Evolutionary conservation across 2,329 filamentous ascomycete genomes (phyloP), one percentile per base, ranked within the genome.

Genomic region (Chaetomium sp.): DNA sequence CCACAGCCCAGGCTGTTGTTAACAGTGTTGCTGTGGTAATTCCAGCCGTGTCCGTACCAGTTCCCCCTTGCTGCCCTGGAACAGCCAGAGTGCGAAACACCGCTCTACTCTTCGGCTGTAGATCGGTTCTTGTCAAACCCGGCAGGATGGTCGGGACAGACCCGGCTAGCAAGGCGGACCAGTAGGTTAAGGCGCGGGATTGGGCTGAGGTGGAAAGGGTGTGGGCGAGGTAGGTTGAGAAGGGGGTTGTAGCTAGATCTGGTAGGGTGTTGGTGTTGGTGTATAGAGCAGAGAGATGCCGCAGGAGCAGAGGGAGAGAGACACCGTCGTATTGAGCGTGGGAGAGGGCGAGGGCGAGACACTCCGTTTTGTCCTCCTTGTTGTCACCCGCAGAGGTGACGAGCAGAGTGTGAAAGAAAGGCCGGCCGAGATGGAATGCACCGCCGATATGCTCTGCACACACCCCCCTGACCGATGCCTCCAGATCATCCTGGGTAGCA

Each of bases 291-390:
- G 78, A 79, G 40, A 87, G 76, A 61, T 86, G 81, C 10, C 73
- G 74, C 53, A 87, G 77, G 11, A 87, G 75, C 7, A 75, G 70
- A 0, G 82, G 80, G 6, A 87, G 74, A 59, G 80, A 87, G 19
- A 87, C 82, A 58, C 85, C 85, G 60, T 88, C 85, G 64, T 87
- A 87, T 60, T 87, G 84, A 0, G 84, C 80, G 66, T 88, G 85
- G 0, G 84, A 87, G 55, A 88, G 78, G 52, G 83, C 79, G 64
- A 86, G 76, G 56, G 79, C 71, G 8, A 87, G 77, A 48, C 71
- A 75, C 8, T 69, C 72, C 27, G 66, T 60, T 38, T 56, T 61
- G 11, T 60, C 61, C 14, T 64, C 40, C 36, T 38, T 38, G 8
- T 38, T 38, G 8, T 38, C 37, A 9, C 37, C 37, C 37, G 37